These are phyloP conservation scores for Medicago truncatula DNA, from an alignment of 306 rosid species.

Conservation along the genomic window MtrunA17r5.0-ANR NC_053045.1:39613501-39614000, in stretches of 20 bases:
- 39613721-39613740: conserved; percentile 86
- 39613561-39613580: conserved; percentile 11
- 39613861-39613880: conserved; percentile 85
- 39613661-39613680: background rate
- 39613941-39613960: conserved; percentile 70
- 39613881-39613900: conserved; percentile 72
- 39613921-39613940: conserved; percentile 83
- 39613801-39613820: conserved; percentile 86
- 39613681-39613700: conserved; percentile 48
- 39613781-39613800: conserved; percentile 80
- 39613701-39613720: conserved; percentile 83
- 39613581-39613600: background rate
- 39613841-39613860: conserved; percentile 79
- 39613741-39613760: conserved; percentile 86
- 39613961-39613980: conserved; percentile 64
- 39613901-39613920: conserved; percentile 77
- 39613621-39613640: conserved; percentile 46
- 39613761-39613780: conserved; percentile 81
- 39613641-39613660: background rate
- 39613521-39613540: background rate
- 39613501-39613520: background rate
- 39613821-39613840: conserved; percentile 90
- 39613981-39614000: conserved; percentile 79
- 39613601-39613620: background rate
- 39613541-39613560: conserved; percentile 7